Conservation (phyloP, 305 asterid species). For the Plantago coronopus region DNA sequence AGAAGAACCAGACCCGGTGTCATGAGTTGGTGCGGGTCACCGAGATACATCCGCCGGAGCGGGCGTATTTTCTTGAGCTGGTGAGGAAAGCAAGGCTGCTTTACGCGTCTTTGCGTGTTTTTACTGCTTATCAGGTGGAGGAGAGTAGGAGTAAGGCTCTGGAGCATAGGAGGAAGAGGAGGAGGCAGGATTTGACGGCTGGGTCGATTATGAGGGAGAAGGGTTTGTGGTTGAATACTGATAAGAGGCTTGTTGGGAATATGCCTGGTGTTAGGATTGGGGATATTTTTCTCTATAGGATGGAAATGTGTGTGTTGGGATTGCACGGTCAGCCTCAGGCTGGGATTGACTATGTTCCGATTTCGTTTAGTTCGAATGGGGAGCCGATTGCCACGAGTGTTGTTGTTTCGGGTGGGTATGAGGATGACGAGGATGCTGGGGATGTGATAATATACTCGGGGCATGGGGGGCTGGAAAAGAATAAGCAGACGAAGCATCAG, state of each 20-base stretch:
- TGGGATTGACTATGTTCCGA: slow-evolving; percentile 76
- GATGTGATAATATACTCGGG: slow-evolving; percentile 83
- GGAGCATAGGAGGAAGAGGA: slow-evolving; percentile 10
- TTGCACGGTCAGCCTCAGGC: slow-evolving; percentile 93
- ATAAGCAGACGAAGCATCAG: slow-evolving; percentile 66
- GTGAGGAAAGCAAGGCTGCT: slow-evolving; percentile 61
- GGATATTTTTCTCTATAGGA: slow-evolving; percentile 75
- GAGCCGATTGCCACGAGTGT: slow-evolving; percentile 94
- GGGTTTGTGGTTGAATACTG: slow-evolving; percentile 76
- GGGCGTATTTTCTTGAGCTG: slow-evolving; percentile 39
- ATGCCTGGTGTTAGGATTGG: slow-evolving; percentile 74
- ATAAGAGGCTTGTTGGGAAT: slow-evolving; percentile 72
- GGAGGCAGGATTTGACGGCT: slow-evolving; percentile 67
- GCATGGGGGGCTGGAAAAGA: slow-evolving; percentile 88
- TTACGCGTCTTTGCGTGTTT: slow-evolving; percentile 67
- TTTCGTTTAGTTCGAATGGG: slow-evolving; percentile 69
- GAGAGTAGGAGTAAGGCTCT: slow-evolving; percentile 16
- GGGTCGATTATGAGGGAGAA: slow-evolving; percentile 54
- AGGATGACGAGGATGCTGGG: slow-evolving; percentile 78
- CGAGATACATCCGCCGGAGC: slow-evolving; percentile 52
- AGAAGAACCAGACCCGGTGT: slow-evolving; percentile 46
- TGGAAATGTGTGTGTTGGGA: slow-evolving; percentile 82
- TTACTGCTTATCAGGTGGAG: slow-evolving; percentile 42
- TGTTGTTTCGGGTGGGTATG: slow-evolving; percentile 88
- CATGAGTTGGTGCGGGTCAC: slow-evolving; percentile 70